Conservation (phyloP, 495 filamentous ascomycete genomes). For the Lentithecium fluviatile region DNA sequence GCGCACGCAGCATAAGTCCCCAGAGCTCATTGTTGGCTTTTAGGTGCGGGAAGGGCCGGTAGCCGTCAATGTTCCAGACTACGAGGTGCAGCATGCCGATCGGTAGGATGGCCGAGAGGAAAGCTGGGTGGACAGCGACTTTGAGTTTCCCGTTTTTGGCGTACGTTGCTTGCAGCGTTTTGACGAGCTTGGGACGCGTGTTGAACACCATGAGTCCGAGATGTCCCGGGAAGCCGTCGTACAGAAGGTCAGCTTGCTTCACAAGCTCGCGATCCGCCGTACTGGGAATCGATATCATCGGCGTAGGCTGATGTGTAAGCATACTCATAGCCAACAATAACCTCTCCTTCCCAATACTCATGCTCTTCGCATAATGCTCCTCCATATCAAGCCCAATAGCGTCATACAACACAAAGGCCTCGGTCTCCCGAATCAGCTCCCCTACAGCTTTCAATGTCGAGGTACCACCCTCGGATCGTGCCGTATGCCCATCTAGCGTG, state of each 20-base stretch:
- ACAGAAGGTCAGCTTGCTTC: neutral
- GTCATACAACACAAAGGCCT: conserved; percentile 1
- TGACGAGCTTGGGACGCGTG: neutral
- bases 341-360: neutral
- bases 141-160: neutral
- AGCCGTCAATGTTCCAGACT: conserved; percentile 1
- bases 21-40: conserved; percentile 1
- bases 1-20: neutral
- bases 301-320: conserved; percentile 6
- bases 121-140: neutral
- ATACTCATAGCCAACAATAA: neutral
- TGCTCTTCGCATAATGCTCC: neutral
- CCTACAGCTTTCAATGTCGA: neutral
- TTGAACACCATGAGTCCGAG: conserved; percentile 1
- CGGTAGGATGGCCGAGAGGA: neutral
- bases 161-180: neutral
- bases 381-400: conserved; percentile 5
- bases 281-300: neutral
- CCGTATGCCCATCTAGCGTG: conserved; percentile 6
- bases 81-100: neutral
- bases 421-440: neutral
- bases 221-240: neutral
- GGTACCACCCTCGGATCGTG: neutral
- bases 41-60: neutral
- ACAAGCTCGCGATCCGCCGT: neutral